phyloP scores from a whole-genome alignment of 1,284 basidiomycete genomes.

The Ganoderma sp. region DNA sequence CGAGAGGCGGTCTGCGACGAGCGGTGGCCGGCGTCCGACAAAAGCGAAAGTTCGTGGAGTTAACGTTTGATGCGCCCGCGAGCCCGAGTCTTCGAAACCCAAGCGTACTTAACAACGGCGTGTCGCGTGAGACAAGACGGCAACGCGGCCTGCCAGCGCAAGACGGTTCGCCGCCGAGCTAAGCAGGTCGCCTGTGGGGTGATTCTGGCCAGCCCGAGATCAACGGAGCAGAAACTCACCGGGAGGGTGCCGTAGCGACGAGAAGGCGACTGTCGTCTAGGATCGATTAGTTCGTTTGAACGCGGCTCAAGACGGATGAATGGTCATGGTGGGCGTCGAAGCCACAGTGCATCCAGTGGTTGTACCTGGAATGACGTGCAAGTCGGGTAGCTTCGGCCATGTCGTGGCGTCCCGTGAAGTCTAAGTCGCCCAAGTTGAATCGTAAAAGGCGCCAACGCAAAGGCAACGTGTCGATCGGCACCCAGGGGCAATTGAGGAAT shows the following conservation, averaged over 20 bases:
- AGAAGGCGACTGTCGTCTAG: not conserved
- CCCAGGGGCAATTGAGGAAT: not conserved
- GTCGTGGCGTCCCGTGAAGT: not conserved
- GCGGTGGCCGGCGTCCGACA: not conserved
- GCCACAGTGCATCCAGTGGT: no score
- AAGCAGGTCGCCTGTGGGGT: not conserved
- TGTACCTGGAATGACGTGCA: not conserved
- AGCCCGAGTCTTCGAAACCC: not conserved
- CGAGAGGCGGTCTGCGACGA: not conserved
- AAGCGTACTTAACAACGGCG: not conserved
- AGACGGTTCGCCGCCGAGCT: not conserved
- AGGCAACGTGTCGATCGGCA: slow-evolving; percentile 6
- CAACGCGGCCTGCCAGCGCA: not conserved
- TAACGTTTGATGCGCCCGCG: not conserved
- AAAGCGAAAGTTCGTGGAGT: not conserved
- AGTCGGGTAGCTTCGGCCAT: not conserved
- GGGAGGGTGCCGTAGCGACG: not conserved
- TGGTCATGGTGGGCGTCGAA: no score
- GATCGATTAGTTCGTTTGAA: not conserved
- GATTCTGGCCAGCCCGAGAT: not conserved
- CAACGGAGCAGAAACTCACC: not conserved
- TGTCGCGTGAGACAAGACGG: not conserved
- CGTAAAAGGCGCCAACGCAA: not conserved
- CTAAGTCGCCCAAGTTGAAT: not conserved
- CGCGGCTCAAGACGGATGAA: no score